Base-by-base conservation (phyloP, 2,329 filamentous ascomycete species). In the Elsinoe batatas region DNA sequence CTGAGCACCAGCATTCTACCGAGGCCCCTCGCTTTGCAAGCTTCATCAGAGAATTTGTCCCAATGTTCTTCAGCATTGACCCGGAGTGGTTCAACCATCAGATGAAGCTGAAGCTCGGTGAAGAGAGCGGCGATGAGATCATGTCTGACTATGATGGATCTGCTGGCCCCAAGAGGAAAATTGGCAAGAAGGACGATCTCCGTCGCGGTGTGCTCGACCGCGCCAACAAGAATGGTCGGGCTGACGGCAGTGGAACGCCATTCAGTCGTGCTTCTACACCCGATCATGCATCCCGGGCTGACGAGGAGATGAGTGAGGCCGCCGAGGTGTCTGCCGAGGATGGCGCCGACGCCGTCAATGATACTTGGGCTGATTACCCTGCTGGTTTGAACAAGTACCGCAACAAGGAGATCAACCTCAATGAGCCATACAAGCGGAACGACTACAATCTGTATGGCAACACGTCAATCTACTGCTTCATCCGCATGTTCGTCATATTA, bases 401-500 rank as follows among this genome's bases (percentile, higher is more conserved):
- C 80, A 61, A 81, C 78, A 65, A 83, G 78, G 71, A 80, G 80
- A 64, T 91, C 79, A 76, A 86, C 72, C 58, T 80, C 40, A 89
- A 95, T 59, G 87, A 90, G 53, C 84, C 87, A 57, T 95, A 93
- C 71, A 79, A 79, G 62, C 87, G 91, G 46, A 83, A 83, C 10
- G 84, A 82, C 71, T 95, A 89, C 74, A 91, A 91, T 67, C 82
- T 97, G 67, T 98, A 94, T 74, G 85, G 85, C 68, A 97, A 96
- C 69, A 81, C 89, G 64, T 88, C 86, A 3, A 85, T 98, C 58
- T 95, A 90, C 67, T 91, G 93, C 71, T 97, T 98, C 77, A 87
- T 98, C 74, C 88, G 86, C 62, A 84, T 95, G 59, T 93, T 98
- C 68, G 83, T 95, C 66, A 87, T 86, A n/a, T 76, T 98, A 4